Conservation (phyloP, 2,329 filamentous ascomycete genomes). For the Ophiostoma novo-ulmi region DNA sequence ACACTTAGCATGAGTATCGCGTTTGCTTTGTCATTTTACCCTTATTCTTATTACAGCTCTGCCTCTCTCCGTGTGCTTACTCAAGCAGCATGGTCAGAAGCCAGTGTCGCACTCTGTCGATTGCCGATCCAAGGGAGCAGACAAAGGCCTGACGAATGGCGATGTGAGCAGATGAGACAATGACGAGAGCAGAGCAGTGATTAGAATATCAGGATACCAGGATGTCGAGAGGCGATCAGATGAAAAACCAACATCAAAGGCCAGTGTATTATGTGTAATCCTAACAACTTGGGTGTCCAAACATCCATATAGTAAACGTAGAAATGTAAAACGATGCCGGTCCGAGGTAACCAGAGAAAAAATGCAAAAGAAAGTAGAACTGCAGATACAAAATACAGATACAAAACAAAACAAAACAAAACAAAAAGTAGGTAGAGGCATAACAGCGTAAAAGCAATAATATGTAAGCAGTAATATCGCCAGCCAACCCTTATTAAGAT, state of each 20-base stretch:
- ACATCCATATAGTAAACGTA: not conserved
- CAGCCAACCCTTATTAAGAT: not conserved
- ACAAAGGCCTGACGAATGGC: not conserved
- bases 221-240: not conserved
- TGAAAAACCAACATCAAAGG: not conserved
- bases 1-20: not conserved
- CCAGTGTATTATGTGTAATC: conserved; percentile 2
- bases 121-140: conserved; percentile 7
- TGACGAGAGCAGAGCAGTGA: not conserved
- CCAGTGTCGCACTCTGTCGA: not conserved
- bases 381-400: conserved; percentile 3
- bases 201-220: not conserved
- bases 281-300: not conserved
- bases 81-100: not conserved
- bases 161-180: not conserved
- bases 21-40: not conserved
- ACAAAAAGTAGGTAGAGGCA: not conserved
- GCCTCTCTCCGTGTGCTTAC: not conserved
- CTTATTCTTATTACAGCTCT: not conserved
- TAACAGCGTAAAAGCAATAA: not conserved
- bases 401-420: conserved; percentile 10
- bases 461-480: not conserved
- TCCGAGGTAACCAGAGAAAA: not conserved
- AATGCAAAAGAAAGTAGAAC: conserved; percentile 3
- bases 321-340: not conserved